Evolutionary conservation across 257 asterid species (phyloP), one percentile per base, ranked within the genome.

Genomic region (Primulina huaijiensis): DNA sequence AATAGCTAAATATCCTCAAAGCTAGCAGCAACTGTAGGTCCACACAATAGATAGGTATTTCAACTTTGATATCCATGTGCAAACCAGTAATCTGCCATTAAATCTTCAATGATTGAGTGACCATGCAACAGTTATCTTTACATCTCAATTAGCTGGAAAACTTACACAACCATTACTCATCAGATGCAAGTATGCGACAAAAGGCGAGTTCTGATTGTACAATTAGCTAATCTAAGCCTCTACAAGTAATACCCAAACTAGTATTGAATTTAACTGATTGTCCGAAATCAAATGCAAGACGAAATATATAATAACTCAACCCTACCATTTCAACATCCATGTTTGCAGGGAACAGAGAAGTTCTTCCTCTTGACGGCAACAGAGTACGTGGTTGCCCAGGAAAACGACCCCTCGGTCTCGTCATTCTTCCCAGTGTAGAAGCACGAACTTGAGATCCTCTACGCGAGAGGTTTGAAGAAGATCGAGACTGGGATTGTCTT

Each of bases 291-390:
- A 35, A 46, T 40, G 62, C 35, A 64, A 33, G 71, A 69, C 21
- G 46, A 27, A 27, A 72, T 23, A 52, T 59, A 43, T 10, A 64
- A 76, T 65, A 69, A 58, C 16, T 61, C 76, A 46, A 59, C 61
- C 65, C 20, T 88, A 92, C 98, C 93, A 75, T 68, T 64, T 90
- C 98, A 21, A 90, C 70, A 82, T 92, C 95, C 97, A 92, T 89
- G 75, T 75, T 84, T 61, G 87, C 75, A 30, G 96, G 95, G 80
- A 92, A 92, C 38, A 87, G 3, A 58, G 96, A 75, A 67, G 75
- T 67, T 77, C 87, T 78, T 68, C 75, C 85, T 72, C 77, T 67
- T 20, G 88, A 55, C 62, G 86, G 67, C 70, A 82, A 69, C 64
- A 86, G 7, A 37, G 95, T 70, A 40, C 87, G 90, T 57, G 94